Base-by-base conservation (phyloP, 176 grass and related monocot species). In the Urochloa ruziziensis region DNA sequence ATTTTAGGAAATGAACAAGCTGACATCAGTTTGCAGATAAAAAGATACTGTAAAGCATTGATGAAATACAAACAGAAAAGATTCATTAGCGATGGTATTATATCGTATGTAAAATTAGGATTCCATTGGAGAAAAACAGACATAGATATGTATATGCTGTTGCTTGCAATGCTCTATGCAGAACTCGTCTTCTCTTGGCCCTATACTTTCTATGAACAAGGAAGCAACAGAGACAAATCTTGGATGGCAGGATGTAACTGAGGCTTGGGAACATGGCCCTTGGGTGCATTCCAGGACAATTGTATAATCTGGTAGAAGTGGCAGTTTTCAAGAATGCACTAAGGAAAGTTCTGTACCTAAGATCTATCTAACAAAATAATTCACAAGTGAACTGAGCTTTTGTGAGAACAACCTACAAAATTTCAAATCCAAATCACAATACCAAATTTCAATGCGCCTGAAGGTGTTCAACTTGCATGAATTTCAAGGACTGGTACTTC, bases 251-350 rank as follows among this genome's bases (percentile, higher is more conserved):
- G 44, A 51, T 75, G 46, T 75, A 40, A 54, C 35, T 4, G 9
- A 64, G 43, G 1, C n/a, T 40, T 63, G n/a, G 52, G n/a, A 51
- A 79, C 29, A 85, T 9, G 52, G 7, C n/a, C n/a, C 52, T 17
- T 77, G n/a, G 51, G 64, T 57, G 59, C 72, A 67, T 77, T 75
- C 17, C 34, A 54, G 24, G n/a, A n/a, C 27, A 52, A 6, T 74
- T 42, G 35, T 29, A 21, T 29, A 30, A 54, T 6, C 10, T 64
- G 23, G n/a, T n/a, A n/a, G 24, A 73, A 30, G 16, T 42, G 65
- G 32, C 23, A 42, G 51, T 54, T 36, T 75, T 39, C 6, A 85
- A n/a, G 53, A 29, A 61, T 79, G 54, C 23, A 51, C 16, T 49
- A 49, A 63, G 23, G 5, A 49, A 62, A 14, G 7, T n/a, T n/a